Base-by-base conservation (phyloP, 352 stramenopile genomes). In the Phytopythium boreale region DNA sequence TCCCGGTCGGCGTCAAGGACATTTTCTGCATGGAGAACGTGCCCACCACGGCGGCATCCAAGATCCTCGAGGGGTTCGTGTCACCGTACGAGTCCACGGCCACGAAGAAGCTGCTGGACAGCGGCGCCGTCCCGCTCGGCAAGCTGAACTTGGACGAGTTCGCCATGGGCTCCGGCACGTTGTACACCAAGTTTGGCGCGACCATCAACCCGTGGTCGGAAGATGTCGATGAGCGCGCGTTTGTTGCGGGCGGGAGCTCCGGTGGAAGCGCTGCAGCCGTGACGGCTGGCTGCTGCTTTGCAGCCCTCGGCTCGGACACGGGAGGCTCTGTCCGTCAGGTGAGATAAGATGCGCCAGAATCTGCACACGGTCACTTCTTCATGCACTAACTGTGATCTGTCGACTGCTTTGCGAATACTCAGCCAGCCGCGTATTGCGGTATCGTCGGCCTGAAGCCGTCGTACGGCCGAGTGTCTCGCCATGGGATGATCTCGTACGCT, bases 71-170 rank as follows among this genome's bases (percentile, higher is more conserved):
- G 14, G 74, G 84, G 15, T 97, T 97, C 59, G 82, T 98, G 22
- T 79, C 97, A 34, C 90, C 88, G 8, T 98, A 98, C 63, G 87
- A 97, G 65, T 95, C 88, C 10, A 96, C 87, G 20, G 86, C 81
- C 11, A 95, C 94, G 7, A 67, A 77, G 43, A 81, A 95, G 56
- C 69, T 99, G 53, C 80, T 93, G 44, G 82, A 94, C 14, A 76
- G 87, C 57, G 97, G 97, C 17, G 96, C 95, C 10, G 82, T 99
- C 24, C 77, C 97, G 8, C 75, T 99, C 1, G 97, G 97, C 39
- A 98, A 97, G 66, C 97, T 98, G 31, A 99, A 98, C 73, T 98
- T 98, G 94, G 97, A 99, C 76, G 97, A 99, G 83, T 99, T 99
- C 77, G 97, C 90, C 9, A 99, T 99, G 97, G 97, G 97, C 24